Percentiles rank a stretch among this genome's conserved stretches.
phyloP scores from a whole-genome alignment of 2,329 filamentous ascomycete species.

The Trichophyton schoenleinii region DNA sequence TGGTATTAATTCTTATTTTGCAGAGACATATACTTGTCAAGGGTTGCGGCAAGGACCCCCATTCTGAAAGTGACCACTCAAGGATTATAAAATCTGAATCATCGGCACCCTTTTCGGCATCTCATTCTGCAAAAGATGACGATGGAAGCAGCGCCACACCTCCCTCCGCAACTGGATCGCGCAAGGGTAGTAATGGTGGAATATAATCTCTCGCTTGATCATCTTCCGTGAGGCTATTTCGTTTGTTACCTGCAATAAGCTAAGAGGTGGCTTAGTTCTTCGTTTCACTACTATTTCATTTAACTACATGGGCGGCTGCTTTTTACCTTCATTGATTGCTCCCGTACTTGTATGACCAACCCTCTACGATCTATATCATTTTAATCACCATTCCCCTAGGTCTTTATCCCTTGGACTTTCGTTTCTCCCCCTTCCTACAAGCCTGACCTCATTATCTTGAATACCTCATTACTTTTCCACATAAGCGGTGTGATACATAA shows the following conservation, averaged over 20 bases:
- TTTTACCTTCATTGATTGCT: background rate
- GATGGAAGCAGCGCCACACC: slow-evolving; percentile 2
- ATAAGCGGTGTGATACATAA: slow-evolving; percentile 1
- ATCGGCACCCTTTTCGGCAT: background rate
- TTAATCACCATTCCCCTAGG: background rate
- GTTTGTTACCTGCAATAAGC: slow-evolving; percentile 1
- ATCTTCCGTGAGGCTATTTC: background rate
- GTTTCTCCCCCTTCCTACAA: background rate
- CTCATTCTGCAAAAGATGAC: background rate
- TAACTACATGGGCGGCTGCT: slow-evolving; percentile 3
- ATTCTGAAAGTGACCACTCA: slow-evolving; percentile 1
- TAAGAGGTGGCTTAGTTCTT: slow-evolving; percentile 3
- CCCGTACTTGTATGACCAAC: slow-evolving; percentile 3
- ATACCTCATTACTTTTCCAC: background rate
- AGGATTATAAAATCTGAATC: background rate
- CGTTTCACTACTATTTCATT: background rate
- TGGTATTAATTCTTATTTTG: background rate
- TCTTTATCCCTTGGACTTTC: background rate
- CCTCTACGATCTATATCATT: slow-evolving; percentile 2
- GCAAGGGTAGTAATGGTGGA: slow-evolving; percentile 5
- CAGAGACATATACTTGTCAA: slow-evolving; percentile 54
- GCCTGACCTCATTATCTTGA: background rate
- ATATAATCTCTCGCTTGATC: background rate
- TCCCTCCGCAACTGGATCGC: background rate
- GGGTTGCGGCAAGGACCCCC: slow-evolving; percentile 41